Evolutionary conservation across 495 filamentous ascomycete species (phyloP), one percentile per base, ranked within the genome.

Genomic region (Clohesyomyces aquaticus): DNA sequence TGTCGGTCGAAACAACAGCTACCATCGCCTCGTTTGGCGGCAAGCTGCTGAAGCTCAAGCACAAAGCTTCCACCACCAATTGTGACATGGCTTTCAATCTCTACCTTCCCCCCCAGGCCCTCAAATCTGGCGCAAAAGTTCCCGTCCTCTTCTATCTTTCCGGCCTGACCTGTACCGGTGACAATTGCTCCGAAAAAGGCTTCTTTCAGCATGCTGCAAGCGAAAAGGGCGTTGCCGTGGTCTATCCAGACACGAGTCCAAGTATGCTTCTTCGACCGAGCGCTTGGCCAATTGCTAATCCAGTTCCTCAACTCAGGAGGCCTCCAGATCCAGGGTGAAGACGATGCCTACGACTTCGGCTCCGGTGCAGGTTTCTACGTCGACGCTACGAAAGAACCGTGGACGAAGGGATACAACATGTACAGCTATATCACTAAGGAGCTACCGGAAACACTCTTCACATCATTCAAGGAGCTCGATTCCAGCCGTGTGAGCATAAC

Each of bases 131-230:
- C 21, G 67, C 78, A 55, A 91, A 88, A 70, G 84, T 90, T 12
- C 95, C 94, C 26, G 83, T 98, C 1, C 79, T 98, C n/a, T 85
- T 98, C 75, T 98, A 94, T 76, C 87, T 98, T 63, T 91, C 93
- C 16, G 94, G 94, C 26, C 78, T 98, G 38, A 98, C 95, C 61
- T 98, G 94, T 80, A 93, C 93, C 0, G 91, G 89, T 16, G 92
- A 98, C 64, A 98, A 98, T 79, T 91, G 92, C 75, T 83, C 91
- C 29, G 95, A 98, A 75, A 98, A 98, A 76, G 90, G 93, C 66
- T 96, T 96, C 80, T 90, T 98, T 77, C 93, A 98, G 74, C 84
- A 88, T 66, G 81, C 79, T 49, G 94, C 94, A 12, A 82, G 85
- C 59, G 79, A 87, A 66, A 85, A 85, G 68, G 88, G 89, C 42